Base-by-base conservation (phyloP, 2,329 filamentous ascomycete species). In the Trichoderma koningii region DNA sequence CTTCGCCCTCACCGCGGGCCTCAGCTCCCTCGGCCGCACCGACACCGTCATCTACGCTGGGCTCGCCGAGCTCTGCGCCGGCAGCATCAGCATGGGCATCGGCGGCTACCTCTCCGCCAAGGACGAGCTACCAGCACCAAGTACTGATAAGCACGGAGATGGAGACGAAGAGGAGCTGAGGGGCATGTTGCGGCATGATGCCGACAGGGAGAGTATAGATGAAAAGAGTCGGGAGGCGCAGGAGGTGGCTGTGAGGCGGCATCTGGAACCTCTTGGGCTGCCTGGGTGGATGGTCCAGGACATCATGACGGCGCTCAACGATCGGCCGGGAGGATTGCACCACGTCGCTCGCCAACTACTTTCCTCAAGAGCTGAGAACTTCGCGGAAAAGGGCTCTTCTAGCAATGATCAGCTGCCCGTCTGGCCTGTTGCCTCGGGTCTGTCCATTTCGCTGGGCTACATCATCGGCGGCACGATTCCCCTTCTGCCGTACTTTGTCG, bases 41-140 rank as follows among this genome's bases (percentile, higher is more conserved):
- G 82, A 84, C 63, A 85, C 87, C 0, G 85, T 89, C 62, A 84
- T 93, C 23, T 85, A 87, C 45, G 89, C 87, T 2, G 89, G 89
- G 0, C 76, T 90, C 30, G 89, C 89, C 0, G 89, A 92, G 74
- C 80, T 91, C 45, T 88, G 89, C 66, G 87, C 88, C 0, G 89
- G 89, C 2, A 85, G 87, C 53, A 90, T 92, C 66, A 89, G 86
- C 52, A 91, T 91, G 89, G 89, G 89, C 3, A 82, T 92, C 15
- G 87, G 89, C 19, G 88, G 87, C 14, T 91, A 89, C 70, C 77
- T 92, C 1, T 86, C 87, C 1, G 87, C 87, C 62, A 77, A 72
- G 71, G 83, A 71, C 45, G 75, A 77, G 15, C 45, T 72, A 28
- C 70, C 68, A 9, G 45, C 67, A 10, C 2, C 53, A 2, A 19